A percentile compares a stretch with the other conserved stretches of the same genome.
These are phyloP conservation scores for Henckelia pumila DNA, from an alignment of 257 asterid species.

Conservation along the genomic window DNA sequence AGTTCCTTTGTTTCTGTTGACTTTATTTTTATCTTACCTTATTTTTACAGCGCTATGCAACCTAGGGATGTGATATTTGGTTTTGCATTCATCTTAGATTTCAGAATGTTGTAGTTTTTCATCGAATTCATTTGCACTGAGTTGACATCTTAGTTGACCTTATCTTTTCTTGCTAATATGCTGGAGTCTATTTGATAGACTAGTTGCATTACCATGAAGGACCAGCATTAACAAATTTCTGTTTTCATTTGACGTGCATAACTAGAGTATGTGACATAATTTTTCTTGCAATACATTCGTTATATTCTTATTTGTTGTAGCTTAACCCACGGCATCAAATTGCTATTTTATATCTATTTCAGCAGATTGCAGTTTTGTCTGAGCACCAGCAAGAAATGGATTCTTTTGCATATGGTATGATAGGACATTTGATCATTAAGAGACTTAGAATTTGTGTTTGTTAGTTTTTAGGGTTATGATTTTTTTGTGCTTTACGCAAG, in stretches of 20 bases:
- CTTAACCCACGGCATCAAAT: constrained; percentile 44
- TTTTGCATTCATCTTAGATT: neutral
- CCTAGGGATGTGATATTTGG: neutral
- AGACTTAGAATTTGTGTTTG: constrained; percentile 23
- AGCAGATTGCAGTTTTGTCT: constrained; percentile 57
- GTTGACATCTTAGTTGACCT: neutral
- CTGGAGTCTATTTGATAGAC: constrained; percentile 10
- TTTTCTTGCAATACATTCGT: constrained; percentile 19
- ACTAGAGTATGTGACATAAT: neutral
- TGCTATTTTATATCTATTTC: constrained; percentile 44
- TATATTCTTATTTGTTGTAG: constrained; percentile 26
- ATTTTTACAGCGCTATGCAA: neutral
- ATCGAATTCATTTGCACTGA: constrained; percentile 13
- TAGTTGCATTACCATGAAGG: neutral
- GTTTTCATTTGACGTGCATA: neutral
- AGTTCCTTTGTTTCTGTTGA: neutral
- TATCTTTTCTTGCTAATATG: neutral
- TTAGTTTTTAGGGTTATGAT: neutral
- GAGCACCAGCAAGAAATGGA: constrained; percentile 61
- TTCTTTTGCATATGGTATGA: constrained; percentile 60
- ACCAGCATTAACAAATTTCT: constrained; percentile 2
- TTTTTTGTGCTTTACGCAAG: neutral
- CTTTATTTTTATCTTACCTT: neutral
- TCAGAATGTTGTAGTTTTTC: neutral
- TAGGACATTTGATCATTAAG: constrained; percentile 42